Evolutionary conservation across 345 rosid genomes (phyloP), one percentile per base, ranked within the genome.

Genomic region (Gossypium herbaceum): DNA sequence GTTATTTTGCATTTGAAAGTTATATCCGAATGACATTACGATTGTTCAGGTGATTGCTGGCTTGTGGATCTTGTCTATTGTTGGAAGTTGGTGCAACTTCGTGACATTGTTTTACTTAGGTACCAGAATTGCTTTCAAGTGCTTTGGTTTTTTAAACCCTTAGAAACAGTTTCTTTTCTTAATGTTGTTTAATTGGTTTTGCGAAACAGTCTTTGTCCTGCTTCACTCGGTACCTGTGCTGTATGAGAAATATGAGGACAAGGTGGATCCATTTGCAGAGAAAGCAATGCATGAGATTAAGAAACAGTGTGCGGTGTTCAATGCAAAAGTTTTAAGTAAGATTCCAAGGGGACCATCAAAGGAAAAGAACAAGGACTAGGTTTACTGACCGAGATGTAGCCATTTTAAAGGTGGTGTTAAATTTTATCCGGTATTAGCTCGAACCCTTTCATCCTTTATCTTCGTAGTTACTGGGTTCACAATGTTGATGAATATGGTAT

Each of bases 211-310:
- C 54, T 91, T 90, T 60, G 90, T 95, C 1, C 39, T 90, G 75
- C 87, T 95, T 77, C 89, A 86, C 80, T 89, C 89, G 0, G 87
- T 93, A 41, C 99, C 99, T 9, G 98, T 85, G 64, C 16, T 95
- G 4, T 95, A 95, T 1, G 99, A 95, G 77, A 93, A 89, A 86
- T 87, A 90, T 24, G 98, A 89, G 67, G 99, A 91, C 72, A 79
- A 85, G 85, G 84, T 93, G 1, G 99, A 94, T 59, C 82, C 93
- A 19, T 85, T 90, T 79, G 88, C 86, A 29, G 96, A 89, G 84
- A 92, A 88, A 87, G 90, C 88, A 57, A 60, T 76, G 82, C 78
- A 74, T 22, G 91, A 90, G 84, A 75, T 94, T 75, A 93, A 89
- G 85, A 92, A 90, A 88, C 96, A 85, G 66, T 91, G 87, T 61